These are phyloP conservation scores for Gaertneriomyces semiglobifer DNA, from an alignment of 192 early-diverging fungal species.

Conservation along the genomic window DNA sequence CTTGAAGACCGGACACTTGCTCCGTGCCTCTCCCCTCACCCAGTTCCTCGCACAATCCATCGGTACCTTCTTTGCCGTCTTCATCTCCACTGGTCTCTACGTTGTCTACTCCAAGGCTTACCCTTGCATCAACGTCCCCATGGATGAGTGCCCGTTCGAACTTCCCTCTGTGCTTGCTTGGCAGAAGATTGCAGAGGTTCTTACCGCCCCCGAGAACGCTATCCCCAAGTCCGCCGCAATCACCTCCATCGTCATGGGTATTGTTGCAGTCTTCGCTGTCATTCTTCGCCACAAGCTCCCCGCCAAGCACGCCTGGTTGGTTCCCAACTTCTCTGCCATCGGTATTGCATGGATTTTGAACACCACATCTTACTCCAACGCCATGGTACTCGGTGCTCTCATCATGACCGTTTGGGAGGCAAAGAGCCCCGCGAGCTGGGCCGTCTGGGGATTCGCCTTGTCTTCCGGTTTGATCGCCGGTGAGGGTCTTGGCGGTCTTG, in stretches of 20 bases:
- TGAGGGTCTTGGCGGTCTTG: slow-evolving; percentile 37
- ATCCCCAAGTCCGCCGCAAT: slow-evolving; percentile 38
- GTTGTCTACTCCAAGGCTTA: slow-evolving; percentile 61
- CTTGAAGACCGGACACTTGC: slow-evolving; percentile 80
- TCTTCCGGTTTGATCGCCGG: slow-evolving; percentile 40
- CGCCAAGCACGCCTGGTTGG: slow-evolving; percentile 44
- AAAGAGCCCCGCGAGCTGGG: slow-evolving; percentile 15
- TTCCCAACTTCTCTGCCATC: slow-evolving; percentile 56
- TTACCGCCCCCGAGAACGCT: slow-evolving; percentile 27
- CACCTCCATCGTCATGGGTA: slow-evolving; percentile 37
- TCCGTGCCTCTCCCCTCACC: slow-evolving; percentile 75
- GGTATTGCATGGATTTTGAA: slow-evolving; percentile 37
- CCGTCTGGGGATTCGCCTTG: slow-evolving; percentile 36
- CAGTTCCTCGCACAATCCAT: slow-evolving; percentile 83
- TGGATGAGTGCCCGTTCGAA: slow-evolving; percentile 38
- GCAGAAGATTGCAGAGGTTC: slow-evolving; percentile 23
- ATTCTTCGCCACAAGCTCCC: slow-evolving; percentile 50
- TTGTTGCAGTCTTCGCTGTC: slow-evolving; percentile 44
- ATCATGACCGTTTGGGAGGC: slow-evolving; percentile 27
- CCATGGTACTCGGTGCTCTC: slow-evolving; percentile 33
- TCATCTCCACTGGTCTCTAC: slow-evolving; percentile 55
- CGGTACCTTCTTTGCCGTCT: slow-evolving; percentile 67
- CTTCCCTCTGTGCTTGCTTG: slow-evolving; percentile 41
- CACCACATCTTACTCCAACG: slow-evolving; percentile 18
- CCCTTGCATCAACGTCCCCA: slow-evolving; percentile 50